phyloP scores from a whole-genome alignment of 495 filamentous ascomycete species.

The Xylaria nigripes region DNA sequence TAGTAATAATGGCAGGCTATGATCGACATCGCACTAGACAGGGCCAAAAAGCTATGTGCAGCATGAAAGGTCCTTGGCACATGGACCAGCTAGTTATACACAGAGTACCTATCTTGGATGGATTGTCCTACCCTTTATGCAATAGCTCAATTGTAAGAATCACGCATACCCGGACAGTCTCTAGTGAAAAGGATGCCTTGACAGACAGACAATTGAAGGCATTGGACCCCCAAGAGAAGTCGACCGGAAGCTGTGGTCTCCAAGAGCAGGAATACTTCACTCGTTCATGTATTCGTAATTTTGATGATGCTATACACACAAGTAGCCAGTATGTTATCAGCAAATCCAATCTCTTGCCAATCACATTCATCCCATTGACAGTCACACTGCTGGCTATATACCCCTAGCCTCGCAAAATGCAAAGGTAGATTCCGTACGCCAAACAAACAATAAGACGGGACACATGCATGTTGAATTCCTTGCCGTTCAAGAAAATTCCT shows the following conservation, averaged over 20 bases:
- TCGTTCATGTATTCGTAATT: not conserved
- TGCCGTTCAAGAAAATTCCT: not conserved
- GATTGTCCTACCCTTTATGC: too few species aligned
- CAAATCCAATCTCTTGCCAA: too few species aligned
- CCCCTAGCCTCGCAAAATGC: too few species aligned
- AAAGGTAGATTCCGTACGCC: too few species aligned
- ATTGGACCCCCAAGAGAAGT: not conserved
- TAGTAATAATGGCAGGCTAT: constrained; percentile 33
- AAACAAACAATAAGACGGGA: too few species aligned
- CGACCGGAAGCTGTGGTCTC: not conserved
- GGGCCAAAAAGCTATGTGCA: constrained; percentile 31
- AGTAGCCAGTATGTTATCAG: too few species aligned
- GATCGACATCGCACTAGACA: constrained; percentile 43
- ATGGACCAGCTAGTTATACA: not conserved
- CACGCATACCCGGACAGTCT: not conserved
- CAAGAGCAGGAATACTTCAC: not conserved
- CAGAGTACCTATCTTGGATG: not conserved
- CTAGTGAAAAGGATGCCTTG: not conserved
- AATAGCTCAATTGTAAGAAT: not conserved
- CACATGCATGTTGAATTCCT: not conserved
- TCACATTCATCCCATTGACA: too few species aligned
- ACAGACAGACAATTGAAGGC: too few species aligned
- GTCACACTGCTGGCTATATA: too few species aligned
- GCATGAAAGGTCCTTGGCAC: not conserved
- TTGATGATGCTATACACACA: not conserved